Evolutionary conservation across 148 eudicot genomes (phyloP).

Genomic region (Drosera capensis): DNA sequence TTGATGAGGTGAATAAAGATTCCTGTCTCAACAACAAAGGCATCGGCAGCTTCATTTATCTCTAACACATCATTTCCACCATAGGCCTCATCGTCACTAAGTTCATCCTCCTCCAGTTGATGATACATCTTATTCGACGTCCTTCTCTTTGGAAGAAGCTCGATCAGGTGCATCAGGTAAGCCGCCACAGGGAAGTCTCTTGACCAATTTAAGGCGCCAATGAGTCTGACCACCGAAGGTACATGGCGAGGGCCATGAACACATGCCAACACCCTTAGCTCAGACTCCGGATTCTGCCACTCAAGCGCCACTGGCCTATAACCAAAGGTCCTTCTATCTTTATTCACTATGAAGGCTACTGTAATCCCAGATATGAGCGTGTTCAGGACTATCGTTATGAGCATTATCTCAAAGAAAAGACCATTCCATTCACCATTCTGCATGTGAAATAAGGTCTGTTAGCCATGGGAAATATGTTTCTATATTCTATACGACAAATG

Average conservation of each 20-base stretch:
- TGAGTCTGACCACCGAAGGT: conserved; percentile 46
- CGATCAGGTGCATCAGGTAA: conserved; percentile 64
- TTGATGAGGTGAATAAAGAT: conserved; percentile 48
- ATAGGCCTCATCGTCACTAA: conserved; percentile 75
- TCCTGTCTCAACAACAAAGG: conserved; percentile 42
- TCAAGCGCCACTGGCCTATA: conserved; percentile 47
- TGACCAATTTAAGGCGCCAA: conserved; percentile 55
- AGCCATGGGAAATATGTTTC: too few species aligned
- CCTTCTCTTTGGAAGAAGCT: conserved; percentile 59
- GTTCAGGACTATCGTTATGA: conserved; percentile 34
- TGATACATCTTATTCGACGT: conserved; percentile 39
- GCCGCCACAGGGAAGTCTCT: conserved; percentile 53
- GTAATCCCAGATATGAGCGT: conserved; percentile 52
- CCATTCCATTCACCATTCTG: conserved; percentile 35
- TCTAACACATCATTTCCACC: conserved; percentile 78
- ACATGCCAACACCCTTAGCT: conserved; percentile 58
- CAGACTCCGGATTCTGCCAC: conserved; percentile 49
- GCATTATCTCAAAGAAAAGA: conserved; percentile 42
- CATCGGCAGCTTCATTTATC: conserved; percentile 58
- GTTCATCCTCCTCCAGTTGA: conserved; percentile 68
- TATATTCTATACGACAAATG: too few species aligned
- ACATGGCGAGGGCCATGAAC: conserved; percentile 81
- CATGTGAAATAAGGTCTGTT: too few species aligned
- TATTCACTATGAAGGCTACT: conserved; percentile 36
- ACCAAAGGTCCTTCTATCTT: conserved; percentile 29